Percentiles rank a stretch among this genome's conserved stretches.
Conservation (phyloP, 805 yeast genomes). For the Metschnikowia rubicola region DNA sequence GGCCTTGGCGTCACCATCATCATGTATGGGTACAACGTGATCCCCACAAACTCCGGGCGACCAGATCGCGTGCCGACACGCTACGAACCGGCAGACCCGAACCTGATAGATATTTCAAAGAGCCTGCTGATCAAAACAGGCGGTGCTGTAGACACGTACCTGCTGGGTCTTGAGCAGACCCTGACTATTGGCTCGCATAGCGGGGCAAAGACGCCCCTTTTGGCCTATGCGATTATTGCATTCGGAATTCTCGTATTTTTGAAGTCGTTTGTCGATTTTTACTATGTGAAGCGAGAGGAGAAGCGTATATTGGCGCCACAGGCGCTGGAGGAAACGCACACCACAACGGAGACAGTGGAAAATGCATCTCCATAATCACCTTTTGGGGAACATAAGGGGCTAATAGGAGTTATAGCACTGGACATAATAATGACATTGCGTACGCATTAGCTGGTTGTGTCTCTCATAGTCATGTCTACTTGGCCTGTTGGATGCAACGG, state of each 20-base stretch:
- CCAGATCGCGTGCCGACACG: slow-evolving; percentile 32
- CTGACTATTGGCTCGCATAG: slow-evolving; percentile 10
- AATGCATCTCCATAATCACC: slow-evolving; percentile 5
- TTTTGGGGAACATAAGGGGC: neutral
- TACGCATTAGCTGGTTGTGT: no score
- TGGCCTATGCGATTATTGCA: slow-evolving; percentile 61
- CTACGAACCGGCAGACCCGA: slow-evolving; percentile 34
- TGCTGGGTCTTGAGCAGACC: slow-evolving; percentile 32
- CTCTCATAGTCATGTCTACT: no score
- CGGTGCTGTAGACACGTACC: slow-evolving; percentile 26
- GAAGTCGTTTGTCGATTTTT: slow-evolving; percentile 70
- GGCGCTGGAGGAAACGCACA: slow-evolving; percentile 12
- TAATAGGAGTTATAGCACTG: no score
- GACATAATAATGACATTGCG: no score
- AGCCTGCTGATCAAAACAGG: slow-evolving; percentile 26
- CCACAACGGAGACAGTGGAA: slow-evolving; percentile 12
- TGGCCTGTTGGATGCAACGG: no score
- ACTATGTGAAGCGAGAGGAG: slow-evolving; percentile 76
- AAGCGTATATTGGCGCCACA: slow-evolving; percentile 50
- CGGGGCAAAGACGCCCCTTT: slow-evolving; percentile 35
- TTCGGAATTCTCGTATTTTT: slow-evolving; percentile 64
- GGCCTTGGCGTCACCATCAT: slow-evolving; percentile 86
- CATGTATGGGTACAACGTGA: slow-evolving; percentile 49
- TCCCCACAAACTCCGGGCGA: slow-evolving; percentile 40
- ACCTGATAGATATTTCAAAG: slow-evolving; percentile 29